phyloP scores from a whole-genome alignment of 179 eudicot genomes.

The Silene vulgaris region DNA sequence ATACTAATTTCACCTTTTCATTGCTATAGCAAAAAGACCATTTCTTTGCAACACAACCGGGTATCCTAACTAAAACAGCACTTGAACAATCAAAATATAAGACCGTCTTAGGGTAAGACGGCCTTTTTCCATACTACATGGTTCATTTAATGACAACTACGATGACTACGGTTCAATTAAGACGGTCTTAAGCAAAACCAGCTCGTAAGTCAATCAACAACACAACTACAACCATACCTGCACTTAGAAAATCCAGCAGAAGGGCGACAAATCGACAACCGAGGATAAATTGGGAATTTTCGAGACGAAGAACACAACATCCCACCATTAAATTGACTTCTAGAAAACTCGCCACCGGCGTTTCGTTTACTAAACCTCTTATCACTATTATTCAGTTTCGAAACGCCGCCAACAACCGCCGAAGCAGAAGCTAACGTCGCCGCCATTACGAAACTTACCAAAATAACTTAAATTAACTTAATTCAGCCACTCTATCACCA shows the following conservation, averaged over 20 bases:
- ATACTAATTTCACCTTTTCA: background rate
- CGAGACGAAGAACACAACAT: constrained; percentile 14
- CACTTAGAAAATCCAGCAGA: constrained; percentile 19
- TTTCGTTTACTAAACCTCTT: constrained; percentile 25
- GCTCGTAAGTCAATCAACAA: background rate
- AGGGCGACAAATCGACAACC: constrained; percentile 23
- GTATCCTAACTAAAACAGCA: background rate
- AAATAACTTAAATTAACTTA: background rate
- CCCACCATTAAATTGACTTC: constrained; percentile 20
- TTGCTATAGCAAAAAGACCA: background rate
- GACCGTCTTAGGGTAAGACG: too few relatives aligned
- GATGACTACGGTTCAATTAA: too few relatives aligned
- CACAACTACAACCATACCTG: constrained; percentile 24
- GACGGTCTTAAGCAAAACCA: too few relatives aligned
- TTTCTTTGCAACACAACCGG: background rate
- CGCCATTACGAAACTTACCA: constrained; percentile 6
- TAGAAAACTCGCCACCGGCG: constrained; percentile 14
- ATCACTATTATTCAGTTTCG: constrained; percentile 28
- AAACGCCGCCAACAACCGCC: constrained; percentile 30
- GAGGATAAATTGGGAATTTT: constrained; percentile 19
- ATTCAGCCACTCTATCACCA: background rate
- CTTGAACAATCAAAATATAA: background rate
- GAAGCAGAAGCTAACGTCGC: constrained; percentile 34
- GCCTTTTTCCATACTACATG: too few relatives aligned
- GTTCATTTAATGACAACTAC: too few relatives aligned